phyloP scores from a whole-genome alignment of 495 filamentous ascomycete genomes.

The Neurospora pannonica region DNA sequence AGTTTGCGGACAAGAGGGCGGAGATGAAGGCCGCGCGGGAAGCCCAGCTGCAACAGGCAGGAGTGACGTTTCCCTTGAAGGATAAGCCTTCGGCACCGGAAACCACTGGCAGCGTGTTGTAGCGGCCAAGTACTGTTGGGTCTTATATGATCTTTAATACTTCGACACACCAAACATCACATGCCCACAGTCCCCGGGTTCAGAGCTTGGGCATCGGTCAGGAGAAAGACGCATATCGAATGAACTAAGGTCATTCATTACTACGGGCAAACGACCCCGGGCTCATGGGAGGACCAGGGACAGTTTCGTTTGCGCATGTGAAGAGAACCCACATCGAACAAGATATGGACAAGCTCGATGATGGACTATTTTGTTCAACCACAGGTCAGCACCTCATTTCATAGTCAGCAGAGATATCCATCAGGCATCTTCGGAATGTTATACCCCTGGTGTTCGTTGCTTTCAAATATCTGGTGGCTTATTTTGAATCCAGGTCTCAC shows the following conservation, averaged over 20 bases:
- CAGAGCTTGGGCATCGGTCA: not conserved
- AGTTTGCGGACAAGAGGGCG: slow-evolving; percentile 43
- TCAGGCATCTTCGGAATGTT: not conserved
- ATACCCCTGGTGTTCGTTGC: not conserved
- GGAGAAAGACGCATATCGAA: not conserved
- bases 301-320: not conserved
- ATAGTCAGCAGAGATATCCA: not conserved
- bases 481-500: not conserved
- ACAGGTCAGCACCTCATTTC: not conserved
- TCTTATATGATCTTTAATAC: not conserved
- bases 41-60: slow-evolving; percentile 5
- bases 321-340: not conserved
- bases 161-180: not conserved
- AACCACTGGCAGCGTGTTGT: not conserved
- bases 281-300: not conserved
- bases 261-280: not conserved
- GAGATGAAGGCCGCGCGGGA: slow-evolving; percentile 19
- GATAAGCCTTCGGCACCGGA: not conserved
- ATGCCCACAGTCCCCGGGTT: not conserved
- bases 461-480: not conserved
- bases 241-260: not conserved
- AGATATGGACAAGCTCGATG: not conserved
- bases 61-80: not conserved
- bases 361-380: not conserved
- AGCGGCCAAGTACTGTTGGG: not conserved